phyloP scores from a whole-genome alignment of 306 rosid genomes.

The Lathyrus sativus region DNA sequence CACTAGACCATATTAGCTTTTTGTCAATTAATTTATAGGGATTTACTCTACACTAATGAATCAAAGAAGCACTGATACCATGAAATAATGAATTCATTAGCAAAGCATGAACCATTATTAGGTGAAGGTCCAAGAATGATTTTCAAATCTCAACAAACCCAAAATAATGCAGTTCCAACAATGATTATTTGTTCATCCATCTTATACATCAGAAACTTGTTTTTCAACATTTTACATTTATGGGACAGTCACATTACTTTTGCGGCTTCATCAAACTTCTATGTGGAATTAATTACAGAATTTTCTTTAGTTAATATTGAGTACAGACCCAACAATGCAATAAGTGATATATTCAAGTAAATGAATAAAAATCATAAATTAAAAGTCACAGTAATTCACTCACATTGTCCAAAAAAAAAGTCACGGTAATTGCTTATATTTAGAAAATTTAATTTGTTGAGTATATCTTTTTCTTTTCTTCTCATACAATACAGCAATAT shows the following conservation, averaged over 20 bases:
- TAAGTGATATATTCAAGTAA: not conserved
- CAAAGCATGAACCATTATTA: not conserved
- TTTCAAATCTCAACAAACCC: not conserved
- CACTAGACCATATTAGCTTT: not conserved
- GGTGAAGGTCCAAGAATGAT: constrained; percentile 13
- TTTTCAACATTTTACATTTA: constrained; percentile 18
- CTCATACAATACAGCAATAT: not conserved
- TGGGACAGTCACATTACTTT: constrained; percentile 13
- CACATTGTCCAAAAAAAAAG: not conserved
- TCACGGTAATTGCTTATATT: constrained; percentile 14
- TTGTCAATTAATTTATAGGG: not conserved
- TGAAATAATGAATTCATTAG: too few species aligned
- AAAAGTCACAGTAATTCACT: not conserved
- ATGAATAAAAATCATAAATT: not conserved
- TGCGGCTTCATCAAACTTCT: not conserved
- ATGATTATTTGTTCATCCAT: constrained; percentile 7
- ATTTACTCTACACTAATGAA: too few species aligned
- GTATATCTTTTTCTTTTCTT: not conserved
- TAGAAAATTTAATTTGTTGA: constrained; percentile 22
- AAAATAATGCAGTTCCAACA: constrained; percentile 25
- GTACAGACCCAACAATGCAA: constrained; percentile 13
- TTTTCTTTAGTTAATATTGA: not conserved
- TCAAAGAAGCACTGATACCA: too few species aligned
- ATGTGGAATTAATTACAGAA: constrained; percentile 14
- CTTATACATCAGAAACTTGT: not conserved